Percentiles rank a stretch among this genome's conserved stretches.
Conservation (phyloP, 768 basidiomycete genomes). For the Naematelia encephala region DNA sequence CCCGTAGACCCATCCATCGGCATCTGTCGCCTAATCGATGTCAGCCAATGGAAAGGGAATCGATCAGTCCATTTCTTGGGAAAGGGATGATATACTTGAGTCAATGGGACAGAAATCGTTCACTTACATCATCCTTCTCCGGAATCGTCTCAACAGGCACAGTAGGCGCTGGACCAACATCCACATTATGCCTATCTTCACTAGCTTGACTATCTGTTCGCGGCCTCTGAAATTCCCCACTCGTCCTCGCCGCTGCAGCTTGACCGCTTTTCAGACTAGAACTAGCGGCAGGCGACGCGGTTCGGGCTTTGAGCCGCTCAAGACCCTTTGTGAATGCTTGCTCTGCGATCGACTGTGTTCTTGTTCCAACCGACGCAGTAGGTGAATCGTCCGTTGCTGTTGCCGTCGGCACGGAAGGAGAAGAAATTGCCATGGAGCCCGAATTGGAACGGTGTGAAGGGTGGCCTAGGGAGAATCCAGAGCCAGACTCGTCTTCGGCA, state of each 20-base stretch:
- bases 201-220: constrained; percentile 36
- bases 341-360: constrained; percentile 46
- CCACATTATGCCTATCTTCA: constrained; percentile 22
- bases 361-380: constrained; percentile 10
- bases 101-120: neutral
- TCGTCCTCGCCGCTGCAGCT: constrained; percentile 9
- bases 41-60: neutral
- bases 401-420: constrained; percentile 3
- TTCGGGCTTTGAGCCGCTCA: constrained; percentile 47
- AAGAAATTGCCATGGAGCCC: constrained; percentile 13
- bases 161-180: constrained; percentile 4
- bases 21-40: constrained; percentile 58
- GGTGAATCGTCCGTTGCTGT: constrained; percentile 2
- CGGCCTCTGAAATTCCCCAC: constrained; percentile 14
- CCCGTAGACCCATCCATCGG: constrained; percentile 87
- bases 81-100: neutral
- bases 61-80: neutral
- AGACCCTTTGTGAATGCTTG: constrained; percentile 51
- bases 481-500: constrained; percentile 42
- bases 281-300: constrained; percentile 20
- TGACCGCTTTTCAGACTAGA: neutral
- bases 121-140: constrained; percentile 36
- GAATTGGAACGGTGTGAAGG: neutral
- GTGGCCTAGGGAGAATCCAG: constrained; percentile 54
- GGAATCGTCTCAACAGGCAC: constrained; percentile 25